Evolutionary conservation across 345 rosid species (phyloP), one percentile per base, ranked within the genome.

Genomic region (Bruguiera sexangula): DNA sequence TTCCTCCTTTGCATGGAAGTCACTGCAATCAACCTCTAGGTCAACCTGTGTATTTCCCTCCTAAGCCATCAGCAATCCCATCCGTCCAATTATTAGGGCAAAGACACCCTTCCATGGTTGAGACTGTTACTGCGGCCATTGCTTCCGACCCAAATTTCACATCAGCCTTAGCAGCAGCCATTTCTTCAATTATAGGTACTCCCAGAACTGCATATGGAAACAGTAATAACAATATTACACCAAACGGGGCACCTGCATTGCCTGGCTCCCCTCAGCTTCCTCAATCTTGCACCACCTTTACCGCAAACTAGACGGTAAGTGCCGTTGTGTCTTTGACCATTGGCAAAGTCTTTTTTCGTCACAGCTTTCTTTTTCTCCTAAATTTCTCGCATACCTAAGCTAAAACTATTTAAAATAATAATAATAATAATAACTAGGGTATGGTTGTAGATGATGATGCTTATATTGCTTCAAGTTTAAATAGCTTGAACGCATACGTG

Each of bases 201-300:
- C 71, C 59, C 11, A 74, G 66, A 10, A 54, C 77, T 64, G 75
- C 62, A 20, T 80, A 71, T 50, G 79, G 71, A 32, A 67, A 60
- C 43, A 48, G 15, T 15, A 70, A 75, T 2, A 24, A 43, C 62
- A 60, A 6, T n/a, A 51, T 58, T 6, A 59, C 72, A n/a, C 69
- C 82, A 51, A 76, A 78, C 30, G 75, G 63, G 58, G 61, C 67
- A 39, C 59, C 73, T 46, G 80, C 78, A 8, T 67, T 72, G 67
- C 87, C 86, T 8, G 92, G 84, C 20, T 88, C 97, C 9, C 91
- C 98, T 21, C 93, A 83, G 69, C 86, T 85, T 83, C 98, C 90
- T 63, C 96, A 91, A 67, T 88, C 96, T 73, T 91, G 98, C 90
- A 91, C 96, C 77, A 93, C 96, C 72, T 89, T 91, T 79, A 85